Evolutionary conservation across 2,329 filamentous ascomycete species (phyloP).

Genomic region (Alternaria gansuensis): DNA sequence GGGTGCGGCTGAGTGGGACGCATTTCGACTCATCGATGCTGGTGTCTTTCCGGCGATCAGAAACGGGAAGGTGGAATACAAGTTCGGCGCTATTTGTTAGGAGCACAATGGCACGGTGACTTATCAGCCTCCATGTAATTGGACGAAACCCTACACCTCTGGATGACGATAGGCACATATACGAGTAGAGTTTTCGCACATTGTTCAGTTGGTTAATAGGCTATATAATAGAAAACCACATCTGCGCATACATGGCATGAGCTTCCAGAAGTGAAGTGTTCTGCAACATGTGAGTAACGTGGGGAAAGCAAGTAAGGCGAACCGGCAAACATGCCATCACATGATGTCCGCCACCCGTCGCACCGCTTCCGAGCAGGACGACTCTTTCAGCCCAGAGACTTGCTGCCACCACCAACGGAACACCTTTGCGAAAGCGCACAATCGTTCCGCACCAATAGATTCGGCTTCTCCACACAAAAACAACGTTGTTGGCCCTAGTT

Average conservation of each 20-base stretch:
- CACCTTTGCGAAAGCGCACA: neutral
- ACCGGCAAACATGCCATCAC: neutral
- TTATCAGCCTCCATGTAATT: constrained; percentile 2
- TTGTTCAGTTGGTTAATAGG: constrained; percentile 8
- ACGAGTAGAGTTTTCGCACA: neutral
- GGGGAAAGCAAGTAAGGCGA: constrained; percentile 4
- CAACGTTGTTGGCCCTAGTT: constrained; percentile 12
- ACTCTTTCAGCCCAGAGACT: constrained; percentile 2
- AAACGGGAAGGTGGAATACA: constrained; percentile 34
- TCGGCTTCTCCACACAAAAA: neutral
- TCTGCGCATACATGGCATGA: neutral
- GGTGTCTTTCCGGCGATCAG: constrained; percentile 59
- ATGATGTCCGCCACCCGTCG: constrained; percentile 6
- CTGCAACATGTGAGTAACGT: neutral
- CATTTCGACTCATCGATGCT: constrained; percentile 59
- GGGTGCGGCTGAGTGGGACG: constrained; percentile 63
- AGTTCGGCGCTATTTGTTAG: constrained; percentile 34
- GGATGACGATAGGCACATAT: neutral
- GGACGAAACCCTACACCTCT: neutral
- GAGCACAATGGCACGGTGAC: constrained; percentile 9
- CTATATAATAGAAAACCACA: neutral
- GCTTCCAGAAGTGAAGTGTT: neutral
- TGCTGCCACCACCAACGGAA: constrained; percentile 2
- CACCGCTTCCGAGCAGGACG: constrained; percentile 10
- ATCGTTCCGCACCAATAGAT: neutral